Percentiles rank a stretch among this genome's conserved stretches.
phyloP scores from a whole-genome alignment of 139 green algal species.

The Pleodorina starrii region DNA sequence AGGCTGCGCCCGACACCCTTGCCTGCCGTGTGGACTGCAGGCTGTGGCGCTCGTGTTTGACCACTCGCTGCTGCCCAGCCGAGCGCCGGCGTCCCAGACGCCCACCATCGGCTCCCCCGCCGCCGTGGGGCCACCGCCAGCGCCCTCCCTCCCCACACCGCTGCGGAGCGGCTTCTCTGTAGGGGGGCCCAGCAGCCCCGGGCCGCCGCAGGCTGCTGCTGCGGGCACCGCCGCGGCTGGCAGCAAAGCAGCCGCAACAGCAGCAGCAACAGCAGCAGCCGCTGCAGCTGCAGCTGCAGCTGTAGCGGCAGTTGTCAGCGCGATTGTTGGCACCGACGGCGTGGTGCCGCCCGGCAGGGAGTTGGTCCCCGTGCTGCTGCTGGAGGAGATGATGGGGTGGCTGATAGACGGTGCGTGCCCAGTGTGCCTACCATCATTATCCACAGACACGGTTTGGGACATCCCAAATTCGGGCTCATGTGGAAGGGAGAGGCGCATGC shows the following conservation, averaged over 20 bases:
- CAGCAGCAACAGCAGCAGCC: neutral
- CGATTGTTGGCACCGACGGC: neutral
- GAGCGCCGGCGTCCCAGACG: neutral
- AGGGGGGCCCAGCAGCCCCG: neutral
- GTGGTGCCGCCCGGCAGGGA: neutral
- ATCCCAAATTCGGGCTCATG: no score
- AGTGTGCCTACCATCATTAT: no score
- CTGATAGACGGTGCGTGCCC: no score
- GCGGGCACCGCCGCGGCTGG: neutral
- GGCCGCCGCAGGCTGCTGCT: neutral
- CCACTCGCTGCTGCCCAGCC: slow-evolving; percentile 51
- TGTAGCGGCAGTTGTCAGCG: neutral
- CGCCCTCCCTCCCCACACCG: neutral
- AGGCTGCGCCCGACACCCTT: no score
- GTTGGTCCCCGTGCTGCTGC: slow-evolving; percentile 34
- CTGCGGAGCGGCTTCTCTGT: neutral
- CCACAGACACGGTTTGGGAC: no score
- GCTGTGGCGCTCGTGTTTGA: slow-evolving; percentile 87
- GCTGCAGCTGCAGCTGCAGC: neutral
- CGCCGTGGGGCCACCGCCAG: neutral
- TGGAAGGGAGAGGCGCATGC: no score
- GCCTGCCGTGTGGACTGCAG: no score
- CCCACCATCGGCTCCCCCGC: neutral
- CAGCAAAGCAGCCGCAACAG: neutral
- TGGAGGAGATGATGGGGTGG: slow-evolving; percentile 39